phyloP scores from a whole-genome alignment of 2,329 filamentous ascomycete species.

The Scedosporium boydii region DNA sequence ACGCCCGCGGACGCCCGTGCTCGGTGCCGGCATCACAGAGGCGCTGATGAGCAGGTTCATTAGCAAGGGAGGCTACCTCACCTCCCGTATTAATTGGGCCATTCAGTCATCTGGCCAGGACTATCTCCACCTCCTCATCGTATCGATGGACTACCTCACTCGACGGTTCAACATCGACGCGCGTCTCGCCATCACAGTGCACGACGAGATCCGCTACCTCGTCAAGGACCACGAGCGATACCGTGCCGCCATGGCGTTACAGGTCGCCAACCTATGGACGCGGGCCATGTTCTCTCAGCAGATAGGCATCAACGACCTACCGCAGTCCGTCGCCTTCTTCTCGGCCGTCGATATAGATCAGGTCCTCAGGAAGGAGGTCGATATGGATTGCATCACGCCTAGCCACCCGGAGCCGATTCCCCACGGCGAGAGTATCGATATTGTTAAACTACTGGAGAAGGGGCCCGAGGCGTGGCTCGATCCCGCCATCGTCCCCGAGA shows the following conservation, averaged over 20 bases:
- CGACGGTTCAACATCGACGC: conserved; percentile 77
- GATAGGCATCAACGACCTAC: conserved; percentile 89
- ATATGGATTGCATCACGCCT: conserved; percentile 94
- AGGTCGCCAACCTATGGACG: conserved; percentile 93
- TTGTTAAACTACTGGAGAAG: conserved; percentile 65
- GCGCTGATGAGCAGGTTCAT: conserved; percentile 84
- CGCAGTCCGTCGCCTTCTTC: conserved; percentile 91
- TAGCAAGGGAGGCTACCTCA: conserved; percentile 84
- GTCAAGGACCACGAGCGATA: conserved; percentile 82
- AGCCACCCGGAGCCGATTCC: conserved; percentile 71
- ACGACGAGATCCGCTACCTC: conserved; percentile 94
- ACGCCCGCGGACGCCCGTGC: conserved; percentile 76
- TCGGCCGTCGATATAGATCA: conserved; percentile 91
- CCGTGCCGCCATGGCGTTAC: conserved; percentile 80
- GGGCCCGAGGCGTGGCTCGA: conserved; percentile 62
- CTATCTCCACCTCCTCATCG: conserved; percentile 87
- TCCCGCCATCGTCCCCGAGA: conserved; percentile 45
- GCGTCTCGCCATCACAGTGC: conserved; percentile 84
- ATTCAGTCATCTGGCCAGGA: conserved; percentile 97
- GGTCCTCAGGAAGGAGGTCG: conserved; percentile 93
- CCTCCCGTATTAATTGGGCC: conserved; percentile 96
- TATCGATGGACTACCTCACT: conserved; percentile 88
- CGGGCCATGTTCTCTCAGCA: conserved; percentile 96
- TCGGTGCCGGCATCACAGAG: conserved; percentile 93
- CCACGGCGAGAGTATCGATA: conserved; percentile 80